Base-by-base conservation (phyloP, 1,284 basidiomycete genomes). In the Ustilago vetiveriae region DNA sequence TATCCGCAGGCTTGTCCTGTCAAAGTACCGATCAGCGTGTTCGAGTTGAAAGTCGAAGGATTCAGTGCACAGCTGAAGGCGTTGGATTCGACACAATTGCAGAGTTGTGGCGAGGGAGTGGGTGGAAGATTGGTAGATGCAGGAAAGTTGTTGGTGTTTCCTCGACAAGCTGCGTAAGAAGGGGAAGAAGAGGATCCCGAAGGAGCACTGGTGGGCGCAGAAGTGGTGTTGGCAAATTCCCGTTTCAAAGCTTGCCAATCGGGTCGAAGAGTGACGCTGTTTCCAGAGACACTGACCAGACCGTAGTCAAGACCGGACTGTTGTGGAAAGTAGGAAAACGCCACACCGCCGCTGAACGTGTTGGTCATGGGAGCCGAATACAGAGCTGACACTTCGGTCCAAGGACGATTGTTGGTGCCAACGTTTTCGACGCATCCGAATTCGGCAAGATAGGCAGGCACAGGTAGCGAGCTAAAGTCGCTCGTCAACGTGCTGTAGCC, bases 361-460 rank as follows among this genome's bases (percentile, higher is more conserved):
- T 88, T 83, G 11, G 88, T 86, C 86, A 93, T 91, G 19, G 89
- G 83, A 10, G 85, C 76, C 55, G 89, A 86, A 81, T 90, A 90
- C 17, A 96, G 85, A n/a, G 89, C 87, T 29, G 83, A 84, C 13
- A 89, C 88, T 81, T 96, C 92, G 33, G 88, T 89, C 91, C 91
- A 96, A 23, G 88, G 83, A 73, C 92, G 88, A 38, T 89, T 88
- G 19, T 85, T 84, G 21, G 81, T 83, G 11, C 84, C 86, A 77
- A 89, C 88, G 76, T 90, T 92, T 17, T 80, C 76, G 39, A 78
- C 79, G 36, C 63, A 83, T 56, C 92, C 92, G 68, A 87, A 95
- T 85, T 96, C 92, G 80, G 91, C 91, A 84, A 94, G 92, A 85
- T 94, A 94, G 6, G 91, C 90, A 1, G 88, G 87, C 22, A 94